Evolutionary conservation across 2,329 filamentous ascomycete genomes (phyloP), one percentile per base, ranked within the genome.

Genomic region (Epichloe coenophiala): DNA sequence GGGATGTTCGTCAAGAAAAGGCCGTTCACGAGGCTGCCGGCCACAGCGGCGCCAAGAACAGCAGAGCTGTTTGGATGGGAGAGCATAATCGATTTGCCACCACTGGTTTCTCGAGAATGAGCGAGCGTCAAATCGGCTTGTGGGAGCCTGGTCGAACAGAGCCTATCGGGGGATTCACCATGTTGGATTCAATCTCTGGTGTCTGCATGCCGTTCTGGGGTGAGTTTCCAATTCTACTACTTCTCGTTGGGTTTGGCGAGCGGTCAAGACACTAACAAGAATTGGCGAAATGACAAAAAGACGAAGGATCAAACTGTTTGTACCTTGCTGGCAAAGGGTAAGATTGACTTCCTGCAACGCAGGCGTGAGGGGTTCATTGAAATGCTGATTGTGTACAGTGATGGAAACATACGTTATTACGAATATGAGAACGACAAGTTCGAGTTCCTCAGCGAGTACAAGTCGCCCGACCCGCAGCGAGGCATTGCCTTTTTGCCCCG

Each of bases 181-280:
- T 86, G 59, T 78, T 98, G 46, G 93, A 98, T 70, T 94, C 88
- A 45, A 95, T 95, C 62, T 96, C 91, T 44, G 93, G 93, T 65
- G 90, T 98, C 53, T 95, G 89, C 77, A 96, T 98, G 88, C 93
- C 93, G 35, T 97, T 98, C 79, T 98, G 93, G 93, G 93, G 78
- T 81, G 65, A 57, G 73, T 60, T 43, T n/a, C 46, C 37, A 37
- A 37, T 3, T 19, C 38, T 36, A 33, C 19, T 31, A n/a, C 21
- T 48, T 11, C 17, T 21, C 31, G 8, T 49, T 6, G 17, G 19
- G 40, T 12, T 42, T 23, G 11, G 7, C 17, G 21, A 42, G 19
- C 7, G 17, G 40, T 6, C 40, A 31, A 44, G 21, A 12, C 23
- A 15, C 41, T 44, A 36, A 23, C 11, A 17, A 5, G n/a, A 8